A percentile compares a stretch with the other conserved stretches of the same genome.
phyloP scores from a whole-genome alignment of 1,284 basidiomycete genomes.

The Trametes pubescens region DNA sequence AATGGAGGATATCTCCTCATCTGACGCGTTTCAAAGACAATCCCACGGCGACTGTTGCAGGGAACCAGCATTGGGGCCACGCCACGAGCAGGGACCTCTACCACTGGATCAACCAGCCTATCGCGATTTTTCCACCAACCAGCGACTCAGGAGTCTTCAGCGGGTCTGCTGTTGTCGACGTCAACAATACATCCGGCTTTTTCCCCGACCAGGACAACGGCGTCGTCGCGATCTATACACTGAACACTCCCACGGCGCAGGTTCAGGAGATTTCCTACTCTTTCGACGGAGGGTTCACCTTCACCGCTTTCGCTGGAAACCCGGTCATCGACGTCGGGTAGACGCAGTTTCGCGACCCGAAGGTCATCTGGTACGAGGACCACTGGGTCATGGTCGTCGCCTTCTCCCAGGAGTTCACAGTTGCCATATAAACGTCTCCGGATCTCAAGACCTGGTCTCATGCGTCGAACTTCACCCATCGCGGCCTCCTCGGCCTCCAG shows the following conservation, averaged over 20 bases:
- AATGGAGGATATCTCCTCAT: too few relatives aligned
- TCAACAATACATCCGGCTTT: constrained; percentile 31
- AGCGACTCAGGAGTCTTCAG: constrained; percentile 26
- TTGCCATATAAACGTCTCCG: constrained; percentile 27
- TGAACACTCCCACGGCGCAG: constrained; percentile 26
- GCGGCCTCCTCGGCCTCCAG: constrained; percentile 17
- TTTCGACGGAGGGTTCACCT: constrained; percentile 27
- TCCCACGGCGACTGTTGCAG: constrained; percentile 17
- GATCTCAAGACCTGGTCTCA: constrained; percentile 29
- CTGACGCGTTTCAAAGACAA: constrained; percentile 14
- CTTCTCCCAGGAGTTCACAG: constrained; percentile 17
- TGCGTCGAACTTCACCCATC: constrained; percentile 27
- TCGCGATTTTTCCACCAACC: constrained; percentile 25
- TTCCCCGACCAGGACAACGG: constrained; percentile 30
- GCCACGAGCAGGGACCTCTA: constrained; percentile 30
- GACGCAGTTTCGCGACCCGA: constrained; percentile 29
- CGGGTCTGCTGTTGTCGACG: constrained; percentile 28
- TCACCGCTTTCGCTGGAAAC: constrained; percentile 24
- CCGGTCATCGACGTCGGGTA: constrained; percentile 28
- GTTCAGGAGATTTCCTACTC: constrained; percentile 32
- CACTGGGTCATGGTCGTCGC: constrained; percentile 30
- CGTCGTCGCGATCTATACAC: constrained; percentile 31
- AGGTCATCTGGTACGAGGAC: constrained; percentile 29
- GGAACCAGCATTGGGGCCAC: constrained; percentile 31
- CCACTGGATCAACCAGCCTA: constrained; percentile 29